Conservation (phyloP, 768 basidiomycete species). For the Russula vinacea region DNA sequence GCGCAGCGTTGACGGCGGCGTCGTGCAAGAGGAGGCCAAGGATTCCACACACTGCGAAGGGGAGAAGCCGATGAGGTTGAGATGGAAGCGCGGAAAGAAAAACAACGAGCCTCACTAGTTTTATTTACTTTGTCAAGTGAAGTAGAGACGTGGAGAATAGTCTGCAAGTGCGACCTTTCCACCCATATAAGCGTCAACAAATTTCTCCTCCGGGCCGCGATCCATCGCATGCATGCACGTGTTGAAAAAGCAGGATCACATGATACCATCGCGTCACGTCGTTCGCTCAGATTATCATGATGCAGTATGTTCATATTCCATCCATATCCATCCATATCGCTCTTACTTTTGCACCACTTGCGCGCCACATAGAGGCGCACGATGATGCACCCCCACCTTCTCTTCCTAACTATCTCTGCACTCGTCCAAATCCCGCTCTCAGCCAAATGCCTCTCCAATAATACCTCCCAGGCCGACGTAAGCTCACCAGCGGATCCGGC, state of each 20-base stretch:
- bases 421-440: not conserved
- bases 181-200: too few species aligned
- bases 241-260: not conserved
- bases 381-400: not conserved
- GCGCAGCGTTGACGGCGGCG: constrained; percentile 65
- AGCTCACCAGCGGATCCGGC: not conserved
- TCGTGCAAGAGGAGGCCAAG: constrained; percentile 85
- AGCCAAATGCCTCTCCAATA: not conserved
- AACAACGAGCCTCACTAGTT: constrained; percentile 11
- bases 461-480: not conserved
- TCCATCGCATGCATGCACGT: not conserved
- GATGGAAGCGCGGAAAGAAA: not conserved
- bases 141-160: too few species aligned
- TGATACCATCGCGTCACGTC: constrained; percentile 8
- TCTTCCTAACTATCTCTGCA: not conserved
- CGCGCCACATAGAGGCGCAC: not conserved
- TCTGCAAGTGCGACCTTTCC: too few species aligned
- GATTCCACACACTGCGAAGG: constrained; percentile 78
- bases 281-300: not conserved
- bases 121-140: not conserved
- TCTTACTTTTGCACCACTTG: not conserved
- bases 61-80: constrained; percentile 13
- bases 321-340: not conserved
- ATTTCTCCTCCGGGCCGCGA: not conserved
- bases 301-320: constrained; percentile 24